Base-by-base conservation (phyloP, 805 yeast genomes). In the Barnettozyma vustinii region DNA sequence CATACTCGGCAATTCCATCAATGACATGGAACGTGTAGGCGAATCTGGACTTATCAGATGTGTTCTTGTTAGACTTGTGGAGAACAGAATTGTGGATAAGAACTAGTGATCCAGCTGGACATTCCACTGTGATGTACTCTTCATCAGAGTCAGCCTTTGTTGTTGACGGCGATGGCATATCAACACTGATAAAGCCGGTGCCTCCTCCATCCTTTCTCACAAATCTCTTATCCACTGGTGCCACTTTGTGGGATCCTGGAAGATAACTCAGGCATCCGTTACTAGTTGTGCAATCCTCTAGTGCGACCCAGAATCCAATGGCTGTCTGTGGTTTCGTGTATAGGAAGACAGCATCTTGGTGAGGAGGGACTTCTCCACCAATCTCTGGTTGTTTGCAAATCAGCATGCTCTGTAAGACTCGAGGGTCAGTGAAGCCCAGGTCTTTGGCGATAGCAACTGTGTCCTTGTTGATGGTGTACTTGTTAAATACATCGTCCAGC, bases 11-110 rank as follows among this genome's bases (percentile, higher is more conserved):
- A 2, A 52, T 64, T 2, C 92, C 92, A 46, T 87, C 94, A 49
- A 87, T 83, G 40, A 83, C 75, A 60, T 87, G 95, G 66, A 87
- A 87, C 0, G 94, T 84, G 64, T 85, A 87, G 0, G 90, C 94
- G 59, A 72, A 84, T 53, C 95, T 72, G 9, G 88, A 81, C 49
- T 70, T 71, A 5, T 55, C 55, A 12, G 86, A 78, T 1, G 58
- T 44, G 60, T 87, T 87, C 46, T 69, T 69, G 55, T 80, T 87
- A 4, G 89, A 82, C 63, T 83, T 81, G 61, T 87, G 95, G 20
- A 87, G 62, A 3, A 86, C 86, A 0, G 81, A 71, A 55, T 85
- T 84, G 61, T 87, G 83, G 45, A 87, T 87, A 54, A 86, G 68
- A 1, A 87, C 80, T 56, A 87, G 67, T 1, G 86, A 74, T 0